Evolutionary conservation across 345 rosid species (phyloP), one percentile per base, ranked within the genome.

Genomic region (Eucalyptus curtisii): DNA sequence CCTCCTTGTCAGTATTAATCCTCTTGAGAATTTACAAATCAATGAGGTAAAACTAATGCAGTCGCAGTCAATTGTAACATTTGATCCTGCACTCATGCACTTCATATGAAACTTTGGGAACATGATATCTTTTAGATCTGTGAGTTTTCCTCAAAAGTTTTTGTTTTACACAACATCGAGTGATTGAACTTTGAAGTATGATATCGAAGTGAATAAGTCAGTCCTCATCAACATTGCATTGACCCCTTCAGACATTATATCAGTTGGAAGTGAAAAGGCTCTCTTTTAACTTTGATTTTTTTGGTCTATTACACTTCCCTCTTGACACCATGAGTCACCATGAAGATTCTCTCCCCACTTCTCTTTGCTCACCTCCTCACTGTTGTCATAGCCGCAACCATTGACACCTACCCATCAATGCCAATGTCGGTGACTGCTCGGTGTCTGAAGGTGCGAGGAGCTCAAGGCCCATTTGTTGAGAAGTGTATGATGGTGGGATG

Each of bases 401-500:
- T 49, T 37, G 88, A 85, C 49, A 45, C 85, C 25, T 24, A 86
- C 66, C 89, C 89, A 49, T 50, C 55, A 33, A 49, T 16, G 45
- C 88, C 44, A 80, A 84, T 87, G 80, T 25, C 9, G 40, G 40
- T 40, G 76, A 82, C 27, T 87, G 89, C 87, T 82, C 6, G 84
- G 37, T 22, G 52, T 55, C 89, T 61, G 12, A 37, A 6, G 48
- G 82, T 50, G 68, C 17, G 86, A 45, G 20, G 87, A 52, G 86
- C 86, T 86, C 37, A 86, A 37, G 47, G 86, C 92, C 55, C 13
- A 49, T 19, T 44, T 89, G 89, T n/a, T 87, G 91, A 24, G 93
- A 92, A 76, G 90, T 90, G 25, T 91, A 91, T 59, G 91, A 87
- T 2, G 86, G 89, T 55, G 92, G 89, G 13, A 90, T 90, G 88